Percentiles rank a stretch among this genome's conserved stretches.
Conservation (phyloP, 1,284 basidiomycete genomes). For the Puccinia coronata region DNA sequence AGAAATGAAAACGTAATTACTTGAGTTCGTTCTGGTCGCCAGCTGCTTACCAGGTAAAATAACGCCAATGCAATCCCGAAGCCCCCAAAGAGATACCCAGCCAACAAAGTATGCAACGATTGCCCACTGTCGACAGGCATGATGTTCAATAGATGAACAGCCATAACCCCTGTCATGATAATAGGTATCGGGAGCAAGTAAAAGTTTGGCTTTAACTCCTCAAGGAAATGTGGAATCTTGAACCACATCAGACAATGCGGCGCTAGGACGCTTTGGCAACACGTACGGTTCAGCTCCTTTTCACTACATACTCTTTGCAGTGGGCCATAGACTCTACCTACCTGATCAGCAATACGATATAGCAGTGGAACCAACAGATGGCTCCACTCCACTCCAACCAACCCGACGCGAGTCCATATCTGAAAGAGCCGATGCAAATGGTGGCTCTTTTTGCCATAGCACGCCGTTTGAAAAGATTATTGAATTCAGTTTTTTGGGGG, state of each 20-base stretch:
- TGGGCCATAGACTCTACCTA: neutral
- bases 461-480: neutral
- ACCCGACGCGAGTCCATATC: constrained; percentile 33
- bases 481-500: neutral
- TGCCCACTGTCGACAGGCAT: constrained; percentile 2
- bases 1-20: neutral
- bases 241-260: constrained; percentile 32
- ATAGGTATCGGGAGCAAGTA: constrained; percentile 23
- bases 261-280: constrained; percentile 3
- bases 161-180: constrained; percentile 27
- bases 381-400: constrained; percentile 31
- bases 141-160: constrained; percentile 21
- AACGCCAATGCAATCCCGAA: constrained; percentile 23
- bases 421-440: constrained; percentile 29
- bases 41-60: constrained; percentile 20
- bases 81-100: constrained; percentile 38
- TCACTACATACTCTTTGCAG: neutral
- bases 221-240: constrained; percentile 24
- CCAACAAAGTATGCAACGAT: constrained; percentile 15
- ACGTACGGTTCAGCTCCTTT: neutral
- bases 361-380: constrained; percentile 23
- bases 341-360: constrained; percentile 31
- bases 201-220: constrained; percentile 19
- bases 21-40: neutral
- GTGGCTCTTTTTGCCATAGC: neutral